These are phyloP conservation scores for Colletotrichum caudatum DNA, from an alignment of 2,329 filamentous ascomycete species.

Conservation along the genomic window DNA sequence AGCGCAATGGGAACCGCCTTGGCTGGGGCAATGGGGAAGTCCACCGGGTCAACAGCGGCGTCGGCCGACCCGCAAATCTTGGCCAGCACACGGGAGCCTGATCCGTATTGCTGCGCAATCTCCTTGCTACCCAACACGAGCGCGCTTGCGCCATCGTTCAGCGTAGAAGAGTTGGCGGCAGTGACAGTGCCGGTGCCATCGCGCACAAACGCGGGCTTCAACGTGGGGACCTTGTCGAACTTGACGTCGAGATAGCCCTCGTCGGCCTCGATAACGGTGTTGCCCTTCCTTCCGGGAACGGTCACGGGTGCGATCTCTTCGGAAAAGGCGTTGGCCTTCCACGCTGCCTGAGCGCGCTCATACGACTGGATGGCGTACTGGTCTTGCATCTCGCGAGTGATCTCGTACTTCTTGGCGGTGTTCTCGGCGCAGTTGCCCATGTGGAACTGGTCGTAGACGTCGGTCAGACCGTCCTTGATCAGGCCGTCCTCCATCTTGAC, in stretches of 20 bases:
- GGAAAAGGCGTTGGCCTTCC: constrained; percentile 83
- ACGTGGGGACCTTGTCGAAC: constrained; percentile 83
- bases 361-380: constrained; percentile 91
- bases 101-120: constrained; percentile 83
- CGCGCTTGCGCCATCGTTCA: constrained; percentile 95
- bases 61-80: constrained; percentile 88
- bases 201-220: constrained; percentile 92
- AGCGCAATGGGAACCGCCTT: constrained; percentile 93
- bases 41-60: constrained; percentile 89
- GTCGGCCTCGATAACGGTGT: constrained; percentile 81
- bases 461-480: constrained; percentile 94
- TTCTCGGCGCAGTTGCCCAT: constrained; percentile 98
- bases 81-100: constrained; percentile 84
- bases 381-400: constrained; percentile 90
- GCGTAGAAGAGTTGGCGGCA: constrained; percentile 91
- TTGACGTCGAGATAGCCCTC: constrained; percentile 92
- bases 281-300: constrained; percentile 85
- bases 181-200: constrained; percentile 92
- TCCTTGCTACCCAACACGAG: constrained; percentile 86
- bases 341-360: constrained; percentile 88
- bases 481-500: constrained; percentile 90
- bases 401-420: constrained; percentile 86
- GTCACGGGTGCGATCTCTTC: constrained; percentile 93
- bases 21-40: constrained; percentile 93
- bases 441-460: constrained; percentile 96